A percentile compares a stretch with the other conserved stretches of the same genome.
These are phyloP conservation scores for Ophiostoma angusticollis DNA, from an alignment of 2,329 filamentous ascomycete genomes.

Conservation along the genomic window DNA sequence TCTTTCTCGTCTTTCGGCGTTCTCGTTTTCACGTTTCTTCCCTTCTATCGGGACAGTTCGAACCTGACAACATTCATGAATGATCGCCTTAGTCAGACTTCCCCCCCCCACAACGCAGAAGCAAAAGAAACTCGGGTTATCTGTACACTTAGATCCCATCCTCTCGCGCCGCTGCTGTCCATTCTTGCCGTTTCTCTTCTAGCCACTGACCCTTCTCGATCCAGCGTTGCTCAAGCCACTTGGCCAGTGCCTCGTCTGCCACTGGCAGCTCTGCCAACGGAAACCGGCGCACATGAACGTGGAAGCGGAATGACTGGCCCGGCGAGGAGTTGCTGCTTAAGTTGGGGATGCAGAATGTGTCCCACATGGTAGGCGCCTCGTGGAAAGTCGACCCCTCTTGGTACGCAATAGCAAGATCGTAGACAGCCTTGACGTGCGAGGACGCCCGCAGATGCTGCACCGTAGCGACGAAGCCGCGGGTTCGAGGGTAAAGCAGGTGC, in stretches of 20 bases:
- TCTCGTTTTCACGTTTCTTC: too few species aligned
- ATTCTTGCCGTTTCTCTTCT: slow-evolving; percentile 30
- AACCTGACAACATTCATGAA: too few species aligned
- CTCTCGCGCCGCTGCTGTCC: slow-evolving; percentile 18
- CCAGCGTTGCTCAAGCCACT: slow-evolving; percentile 41
- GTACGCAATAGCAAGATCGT: slow-evolving; percentile 44
- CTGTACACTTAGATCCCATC: too few species aligned
- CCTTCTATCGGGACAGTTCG: too few species aligned
- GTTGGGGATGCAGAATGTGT: slow-evolving; percentile 30
- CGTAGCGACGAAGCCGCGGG: slow-evolving; percentile 47
- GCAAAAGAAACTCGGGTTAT: too few species aligned
- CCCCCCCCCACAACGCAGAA: too few species aligned
- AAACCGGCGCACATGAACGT: slow-evolving; percentile 37
- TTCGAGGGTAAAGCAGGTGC: slow-evolving; percentile 47
- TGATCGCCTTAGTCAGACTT: too few species aligned
- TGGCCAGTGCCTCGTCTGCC: slow-evolving; percentile 34
- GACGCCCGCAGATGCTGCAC: slow-evolving; percentile 41
- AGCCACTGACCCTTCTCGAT: slow-evolving; percentile 40
- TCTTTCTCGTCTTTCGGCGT: too few species aligned
- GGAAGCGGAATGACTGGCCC: slow-evolving; percentile 30
- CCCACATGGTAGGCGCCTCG: slow-evolving; percentile 38
- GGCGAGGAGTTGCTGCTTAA: too few species aligned
- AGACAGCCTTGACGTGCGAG: slow-evolving; percentile 39
- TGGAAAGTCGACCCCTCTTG: slow-evolving; percentile 26
- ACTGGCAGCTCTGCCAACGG: slow-evolving; percentile 33